Evolutionary conservation across 441 rosid genomes (phyloP).

Genomic region (Corymbia citriodora): DNA sequence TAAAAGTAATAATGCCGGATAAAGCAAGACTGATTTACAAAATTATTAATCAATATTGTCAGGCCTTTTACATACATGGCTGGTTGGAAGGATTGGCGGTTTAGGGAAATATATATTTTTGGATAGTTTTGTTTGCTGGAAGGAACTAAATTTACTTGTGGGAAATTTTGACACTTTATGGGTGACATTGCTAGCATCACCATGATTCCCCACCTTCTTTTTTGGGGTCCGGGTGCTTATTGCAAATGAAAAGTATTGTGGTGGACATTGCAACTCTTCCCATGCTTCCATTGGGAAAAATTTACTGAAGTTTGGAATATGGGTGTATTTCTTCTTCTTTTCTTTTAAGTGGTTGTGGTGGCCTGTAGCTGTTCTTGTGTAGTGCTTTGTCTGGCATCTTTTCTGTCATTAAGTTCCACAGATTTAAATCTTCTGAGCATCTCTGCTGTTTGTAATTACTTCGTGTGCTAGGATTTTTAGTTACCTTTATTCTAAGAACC

Average conservation of each 20-base stretch:
- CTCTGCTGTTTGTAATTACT: neutral
- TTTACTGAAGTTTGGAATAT: neutral
- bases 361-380: neutral
- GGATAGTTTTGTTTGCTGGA: neutral
- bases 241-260: neutral
- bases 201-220: fast-evolving
- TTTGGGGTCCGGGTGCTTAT: neutral
- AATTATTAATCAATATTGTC: neutral
- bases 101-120: neutral
- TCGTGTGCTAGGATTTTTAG: neutral
- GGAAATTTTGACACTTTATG: neutral
- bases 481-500: neutral
- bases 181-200: neutral
- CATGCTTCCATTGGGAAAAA: neutral
- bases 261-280: neutral
- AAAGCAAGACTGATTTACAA: neutral
- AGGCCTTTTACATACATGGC: neutral
- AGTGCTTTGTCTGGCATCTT: neutral
- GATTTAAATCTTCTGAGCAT: neutral
- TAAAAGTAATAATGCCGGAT: neutral
- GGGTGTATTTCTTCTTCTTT: neutral
- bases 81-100: neutral
- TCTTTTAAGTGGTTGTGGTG: neutral
- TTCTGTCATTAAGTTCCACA: neutral
- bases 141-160: neutral